Conservation (phyloP, 495 filamentous ascomycete genomes). For the Penicillium macrosclerotiorum region DNA sequence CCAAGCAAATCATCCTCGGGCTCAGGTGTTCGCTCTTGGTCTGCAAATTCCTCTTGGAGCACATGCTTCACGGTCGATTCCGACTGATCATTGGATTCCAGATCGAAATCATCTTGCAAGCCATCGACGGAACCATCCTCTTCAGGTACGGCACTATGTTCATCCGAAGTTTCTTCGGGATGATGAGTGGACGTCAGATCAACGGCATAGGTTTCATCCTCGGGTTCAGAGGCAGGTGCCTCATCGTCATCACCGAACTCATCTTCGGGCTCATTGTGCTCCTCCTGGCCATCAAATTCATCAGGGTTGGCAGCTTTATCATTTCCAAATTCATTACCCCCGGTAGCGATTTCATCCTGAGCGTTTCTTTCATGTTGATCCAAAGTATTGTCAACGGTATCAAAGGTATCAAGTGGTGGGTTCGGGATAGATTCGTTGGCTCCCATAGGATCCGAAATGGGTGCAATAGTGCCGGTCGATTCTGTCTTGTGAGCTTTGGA, state of each 20-base stretch:
- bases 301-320: slow-evolving; percentile 12
- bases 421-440: slow-evolving; percentile 17
- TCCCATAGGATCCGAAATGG: slow-evolving; percentile 13
- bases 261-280: slow-evolving; percentile 9
- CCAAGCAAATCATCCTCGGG: slow-evolving; percentile 32
- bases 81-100: slow-evolving; percentile 12
- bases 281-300: slow-evolving; percentile 10
- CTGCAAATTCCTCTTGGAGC: slow-evolving; percentile 7
- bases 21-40: slow-evolving; percentile 17
- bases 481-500: slow-evolving; percentile 32
- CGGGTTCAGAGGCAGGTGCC: neutral
- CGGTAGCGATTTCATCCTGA: slow-evolving; percentile 10
- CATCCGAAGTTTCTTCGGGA: slow-evolving; percentile 3
- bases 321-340: slow-evolving; percentile 10
- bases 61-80: slow-evolving; percentile 15
- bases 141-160: slow-evolving; percentile 16
- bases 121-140: slow-evolving; percentile 19
- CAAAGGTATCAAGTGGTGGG: too few species aligned
- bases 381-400: neutral
- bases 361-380: slow-evolving; percentile 12
- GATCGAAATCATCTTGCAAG: slow-evolving; percentile 16
- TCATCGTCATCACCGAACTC: neutral
- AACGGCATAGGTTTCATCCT: neutral
- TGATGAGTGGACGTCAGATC: neutral
- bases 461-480: slow-evolving; percentile 31